phyloP scores from a whole-genome alignment of 2,329 filamentous ascomycete species.

The Clonostachys byssicola region DNA sequence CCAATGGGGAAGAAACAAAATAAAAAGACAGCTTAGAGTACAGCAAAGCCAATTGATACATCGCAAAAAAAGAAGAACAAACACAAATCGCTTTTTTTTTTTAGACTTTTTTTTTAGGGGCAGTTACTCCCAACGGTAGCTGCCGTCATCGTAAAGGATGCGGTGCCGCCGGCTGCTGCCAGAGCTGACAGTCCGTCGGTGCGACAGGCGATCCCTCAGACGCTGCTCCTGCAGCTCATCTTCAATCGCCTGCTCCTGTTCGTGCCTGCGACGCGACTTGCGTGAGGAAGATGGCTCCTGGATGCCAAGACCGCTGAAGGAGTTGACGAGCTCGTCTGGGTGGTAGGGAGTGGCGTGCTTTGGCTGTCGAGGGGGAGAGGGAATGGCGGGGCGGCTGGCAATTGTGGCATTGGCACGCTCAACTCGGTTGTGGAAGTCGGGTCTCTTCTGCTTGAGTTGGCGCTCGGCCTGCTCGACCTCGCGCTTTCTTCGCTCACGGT shows the following conservation, averaged over 20 bases:
- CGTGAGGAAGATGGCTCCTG: constrained; percentile 13
- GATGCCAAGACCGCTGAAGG: constrained; percentile 23
- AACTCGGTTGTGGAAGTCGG: constrained; percentile 24
- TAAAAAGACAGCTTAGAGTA: background rate
- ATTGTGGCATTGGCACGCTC: constrained; percentile 36
- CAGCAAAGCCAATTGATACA: too few species aligned
- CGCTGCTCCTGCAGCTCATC: constrained; percentile 32
- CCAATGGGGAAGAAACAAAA: too few species aligned
- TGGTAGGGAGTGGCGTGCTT: constrained; percentile 9
- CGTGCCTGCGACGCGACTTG: constrained; percentile 20
- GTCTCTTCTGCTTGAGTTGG: constrained; percentile 18
- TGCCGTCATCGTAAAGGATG: constrained; percentile 28
- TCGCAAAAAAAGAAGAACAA: background rate
- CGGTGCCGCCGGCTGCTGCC: constrained; percentile 26
- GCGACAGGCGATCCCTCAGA: constrained; percentile 33
- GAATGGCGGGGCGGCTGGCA: constrained; percentile 25
- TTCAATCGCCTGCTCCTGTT: constrained; percentile 20
- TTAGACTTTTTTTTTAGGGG: background rate
- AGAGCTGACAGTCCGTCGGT: constrained; percentile 28
- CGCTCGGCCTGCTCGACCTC: constrained; percentile 6
- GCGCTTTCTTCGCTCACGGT: constrained; percentile 5
- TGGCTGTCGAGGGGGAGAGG: constrained; percentile 14
- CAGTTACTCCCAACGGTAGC: constrained; percentile 32
- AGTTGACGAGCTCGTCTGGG: constrained; percentile 25
- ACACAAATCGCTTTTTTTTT: background rate